Conservation (phyloP, 495 filamentous ascomycete genomes). For the Trichocladium uniseriatum region DNA sequence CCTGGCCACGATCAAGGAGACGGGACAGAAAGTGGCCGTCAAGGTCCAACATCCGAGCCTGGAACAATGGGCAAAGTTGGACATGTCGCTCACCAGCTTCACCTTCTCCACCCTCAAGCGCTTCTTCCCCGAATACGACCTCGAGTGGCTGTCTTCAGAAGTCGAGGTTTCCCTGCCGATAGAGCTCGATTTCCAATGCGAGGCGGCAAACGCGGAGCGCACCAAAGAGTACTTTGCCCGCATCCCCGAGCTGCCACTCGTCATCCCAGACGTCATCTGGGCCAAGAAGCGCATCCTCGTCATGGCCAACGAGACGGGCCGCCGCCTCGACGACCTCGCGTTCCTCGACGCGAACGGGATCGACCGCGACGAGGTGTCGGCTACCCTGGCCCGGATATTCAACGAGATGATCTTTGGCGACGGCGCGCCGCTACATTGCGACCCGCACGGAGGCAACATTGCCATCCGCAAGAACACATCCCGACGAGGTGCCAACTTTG, state of each 20-base stretch:
- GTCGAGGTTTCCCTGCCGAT: slow-evolving; percentile 84
- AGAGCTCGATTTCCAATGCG: slow-evolving; percentile 82
- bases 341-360: slow-evolving; percentile 81
- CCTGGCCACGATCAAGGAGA: slow-evolving; percentile 73
- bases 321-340: slow-evolving; percentile 78
- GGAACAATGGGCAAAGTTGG: slow-evolving; percentile 84
- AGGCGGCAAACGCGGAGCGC: slow-evolving; percentile 76
- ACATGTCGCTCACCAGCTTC: slow-evolving; percentile 76
- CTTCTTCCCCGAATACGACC: slow-evolving; percentile 95
- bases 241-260: slow-evolving; percentile 61
- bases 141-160: slow-evolving; percentile 90
- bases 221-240: slow-evolving; percentile 66
- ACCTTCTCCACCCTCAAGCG: slow-evolving; percentile 82
- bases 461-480: slow-evolving; percentile 67
- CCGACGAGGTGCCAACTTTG: slow-evolving; percentile 57
- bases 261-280: slow-evolving; percentile 89
- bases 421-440: slow-evolving; percentile 85
- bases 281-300: slow-evolving; percentile 81
- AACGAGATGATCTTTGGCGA: slow-evolving; percentile 99
- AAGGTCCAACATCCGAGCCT: slow-evolving; percentile 93
- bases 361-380: slow-evolving; percentile 92
- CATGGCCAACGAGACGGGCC: slow-evolving; percentile 87
- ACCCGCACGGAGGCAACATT: slow-evolving; percentile 95
- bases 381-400: slow-evolving; percentile 84
- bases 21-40: slow-evolving; percentile 86